Evolutionary conservation across 805 yeast genomes (phyloP).

Genomic region (Cyberlindnera lachancei): DNA sequence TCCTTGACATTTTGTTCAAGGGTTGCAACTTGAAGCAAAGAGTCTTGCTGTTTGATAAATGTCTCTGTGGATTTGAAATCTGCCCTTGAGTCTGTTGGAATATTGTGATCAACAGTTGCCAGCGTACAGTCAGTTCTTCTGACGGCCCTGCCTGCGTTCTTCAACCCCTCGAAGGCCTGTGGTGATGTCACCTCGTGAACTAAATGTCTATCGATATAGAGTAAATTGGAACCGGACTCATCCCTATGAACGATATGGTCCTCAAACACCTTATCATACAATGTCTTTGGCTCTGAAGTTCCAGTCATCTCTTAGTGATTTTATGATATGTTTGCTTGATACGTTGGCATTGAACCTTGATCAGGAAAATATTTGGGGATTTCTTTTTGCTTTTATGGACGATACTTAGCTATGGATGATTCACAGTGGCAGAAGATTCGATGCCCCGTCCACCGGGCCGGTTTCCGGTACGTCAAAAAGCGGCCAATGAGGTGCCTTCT

Average conservation of each 20-base stretch:
- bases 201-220: conserved; percentile 93
- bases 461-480: conserved; percentile 6
- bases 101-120: conserved; percentile 95
- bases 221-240: conserved; percentile 75
- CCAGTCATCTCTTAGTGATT: conserved; percentile 5
- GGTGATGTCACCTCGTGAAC: conserved; percentile 99
- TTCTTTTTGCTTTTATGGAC: background rate
- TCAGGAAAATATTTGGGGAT: background rate
- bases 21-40: conserved; percentile 86
- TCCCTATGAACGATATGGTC: conserved; percentile 91
- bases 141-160: conserved; percentile 78
- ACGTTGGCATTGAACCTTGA: background rate
- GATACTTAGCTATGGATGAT: conserved; percentile 1
- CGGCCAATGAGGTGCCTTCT: conserved; percentile 12
- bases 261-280: conserved; percentile 93
- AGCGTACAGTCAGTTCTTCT: conserved; percentile 90
- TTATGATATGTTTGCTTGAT: background rate
- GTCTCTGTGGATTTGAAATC: conserved; percentile 64
- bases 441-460: conserved; percentile 6
- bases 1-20: conserved; percentile 87
- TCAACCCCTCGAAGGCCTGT: conserved; percentile 95
- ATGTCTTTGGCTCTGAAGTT: conserved; percentile 37
- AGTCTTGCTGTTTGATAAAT: conserved; percentile 85
- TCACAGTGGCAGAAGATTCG: background rate
- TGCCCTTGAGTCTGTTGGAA: conserved; percentile 87